Percentiles rank a stretch among this genome's conserved stretches.
Conservation (phyloP, 352 stramenopile genomes). For the Phytophthora agathidicida region DNA sequence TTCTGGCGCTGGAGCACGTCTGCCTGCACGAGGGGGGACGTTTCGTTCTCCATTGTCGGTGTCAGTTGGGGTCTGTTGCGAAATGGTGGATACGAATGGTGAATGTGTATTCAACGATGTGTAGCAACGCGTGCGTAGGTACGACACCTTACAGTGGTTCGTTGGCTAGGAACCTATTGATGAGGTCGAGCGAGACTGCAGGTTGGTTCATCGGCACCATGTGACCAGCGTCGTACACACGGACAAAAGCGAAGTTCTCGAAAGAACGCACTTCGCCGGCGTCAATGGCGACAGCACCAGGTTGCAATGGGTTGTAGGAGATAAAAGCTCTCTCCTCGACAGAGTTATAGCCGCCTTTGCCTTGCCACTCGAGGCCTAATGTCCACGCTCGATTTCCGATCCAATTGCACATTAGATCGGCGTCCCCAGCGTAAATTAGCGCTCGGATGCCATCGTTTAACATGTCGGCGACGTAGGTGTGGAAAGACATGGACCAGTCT, state of each 20-base stretch:
- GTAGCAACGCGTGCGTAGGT: too few species aligned
- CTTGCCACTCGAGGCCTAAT: conserved; percentile 88
- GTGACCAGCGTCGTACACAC: conserved; percentile 56
- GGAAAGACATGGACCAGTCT: conserved; percentile 94
- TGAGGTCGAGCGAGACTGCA: conserved; percentile 49
- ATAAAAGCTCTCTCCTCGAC: conserved; percentile 37
- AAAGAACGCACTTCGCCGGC: conserved; percentile 36
- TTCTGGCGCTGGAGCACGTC: conserved; percentile 7
- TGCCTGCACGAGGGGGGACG: conserved; percentile 18
- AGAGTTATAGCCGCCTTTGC: conserved; percentile 81
- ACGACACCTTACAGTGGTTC: conserved; percentile 33
- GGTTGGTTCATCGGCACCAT: conserved; percentile 63
- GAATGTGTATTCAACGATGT: too few species aligned
- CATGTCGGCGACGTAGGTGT: conserved; percentile 81
- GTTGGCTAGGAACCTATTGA: conserved; percentile 60
- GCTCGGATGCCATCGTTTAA: conserved; percentile 71
- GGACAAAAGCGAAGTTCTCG: conserved; percentile 46
- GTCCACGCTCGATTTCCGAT: conserved; percentile 94
- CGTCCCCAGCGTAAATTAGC: conserved; percentile 95
- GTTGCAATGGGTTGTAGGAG: conserved; percentile 25
- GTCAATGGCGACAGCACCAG: too few species aligned
- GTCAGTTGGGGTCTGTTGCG: too few species aligned
- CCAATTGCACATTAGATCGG: conserved; percentile 98
- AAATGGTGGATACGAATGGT: too few species aligned
- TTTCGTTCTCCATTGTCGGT: conserved; percentile 30